Percentiles rank a stretch among this genome's conserved stretches.
Conservation (phyloP, 441 rosid species). For the Erodium moschatum region DNA sequence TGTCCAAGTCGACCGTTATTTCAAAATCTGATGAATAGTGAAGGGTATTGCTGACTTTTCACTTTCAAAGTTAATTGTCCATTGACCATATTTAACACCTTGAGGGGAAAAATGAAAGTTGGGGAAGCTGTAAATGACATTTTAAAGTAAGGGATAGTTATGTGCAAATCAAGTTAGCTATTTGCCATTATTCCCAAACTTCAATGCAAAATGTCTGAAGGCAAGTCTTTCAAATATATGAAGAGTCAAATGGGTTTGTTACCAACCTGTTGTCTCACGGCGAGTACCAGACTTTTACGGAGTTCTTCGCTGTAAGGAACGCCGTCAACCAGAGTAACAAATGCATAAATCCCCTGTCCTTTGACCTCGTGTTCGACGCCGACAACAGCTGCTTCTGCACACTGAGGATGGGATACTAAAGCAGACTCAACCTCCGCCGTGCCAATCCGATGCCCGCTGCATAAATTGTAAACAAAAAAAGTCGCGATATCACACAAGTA, state of each 20-base stretch:
- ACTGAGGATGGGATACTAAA: constrained; percentile 82
- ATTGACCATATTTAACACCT: no score
- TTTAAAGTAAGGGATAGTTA: no score
- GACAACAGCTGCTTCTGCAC: constrained; percentile 97
- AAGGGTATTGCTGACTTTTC: no score
- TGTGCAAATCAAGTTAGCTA: neutral
- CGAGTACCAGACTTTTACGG: constrained; percentile 52
- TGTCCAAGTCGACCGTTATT: no score
- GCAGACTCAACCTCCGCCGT: constrained; percentile 99
- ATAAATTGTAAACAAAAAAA: neutral
- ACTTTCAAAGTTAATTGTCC: no score
- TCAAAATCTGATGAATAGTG: no score
- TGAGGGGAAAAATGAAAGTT: no score
- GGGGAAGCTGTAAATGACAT: no score
- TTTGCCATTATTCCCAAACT: neutral
- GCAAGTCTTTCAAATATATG: neutral
- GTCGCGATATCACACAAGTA: neutral
- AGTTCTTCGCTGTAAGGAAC: constrained; percentile 75
- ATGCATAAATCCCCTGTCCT: constrained; percentile 93
- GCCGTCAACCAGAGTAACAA: constrained; percentile 78
- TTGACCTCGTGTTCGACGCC: constrained; percentile 92
- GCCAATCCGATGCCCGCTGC: constrained; percentile 95
- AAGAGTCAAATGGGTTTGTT: neutral
- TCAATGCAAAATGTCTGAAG: neutral
- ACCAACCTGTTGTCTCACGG: constrained; percentile 68